Percentiles rank a stretch among this genome's conserved stretches.
phyloP scores from a whole-genome alignment of 2,329 filamentous ascomycete species.

The Aspergillus sp. region DNA sequence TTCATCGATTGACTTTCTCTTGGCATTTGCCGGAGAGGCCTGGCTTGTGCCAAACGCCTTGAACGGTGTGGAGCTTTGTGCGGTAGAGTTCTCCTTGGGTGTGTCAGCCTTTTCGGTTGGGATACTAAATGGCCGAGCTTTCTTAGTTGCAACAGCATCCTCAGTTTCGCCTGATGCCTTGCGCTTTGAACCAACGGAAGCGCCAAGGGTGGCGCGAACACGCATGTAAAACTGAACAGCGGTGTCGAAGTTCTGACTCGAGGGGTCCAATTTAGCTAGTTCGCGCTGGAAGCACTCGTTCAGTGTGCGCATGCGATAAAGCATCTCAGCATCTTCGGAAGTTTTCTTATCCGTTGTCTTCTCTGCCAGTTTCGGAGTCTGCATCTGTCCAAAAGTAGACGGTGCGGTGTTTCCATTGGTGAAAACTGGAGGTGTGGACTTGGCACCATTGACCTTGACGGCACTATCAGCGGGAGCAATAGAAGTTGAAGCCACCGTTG shows the following conservation, averaged over 20 bases:
- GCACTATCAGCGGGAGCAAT: conserved; percentile 12
- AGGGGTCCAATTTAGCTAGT: conserved; percentile 34
- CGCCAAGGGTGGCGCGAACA: conserved; percentile 40
- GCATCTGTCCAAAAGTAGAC: conserved; percentile 16
- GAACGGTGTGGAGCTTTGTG: conserved; percentile 13
- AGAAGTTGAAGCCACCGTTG: conserved; percentile 9
- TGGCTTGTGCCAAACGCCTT: conserved; percentile 23
- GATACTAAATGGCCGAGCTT: conserved; percentile 22
- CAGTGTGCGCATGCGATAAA: conserved; percentile 36
- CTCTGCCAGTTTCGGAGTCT: conserved; percentile 21
- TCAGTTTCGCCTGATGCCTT: conserved; percentile 26
- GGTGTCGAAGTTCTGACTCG: conserved; percentile 37
- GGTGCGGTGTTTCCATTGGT: conserved; percentile 1
- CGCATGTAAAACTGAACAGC: conserved; percentile 41
- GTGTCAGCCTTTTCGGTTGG: background rate
- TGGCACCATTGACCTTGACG: conserved; percentile 18
- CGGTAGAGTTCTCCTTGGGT: conserved; percentile 1
- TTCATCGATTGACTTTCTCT: conserved; percentile 26
- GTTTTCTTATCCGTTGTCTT: conserved; percentile 18
- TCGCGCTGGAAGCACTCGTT: conserved; percentile 39
- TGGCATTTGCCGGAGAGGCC: conserved; percentile 10
- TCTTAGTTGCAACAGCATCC: conserved; percentile 23
- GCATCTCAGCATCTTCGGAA: conserved; percentile 22
- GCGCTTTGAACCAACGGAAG: conserved; percentile 35
- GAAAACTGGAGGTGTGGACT: conserved; percentile 5